Evolutionary conservation across 2,329 filamentous ascomycete genomes (phyloP), one percentile per base, ranked within the genome.

Genomic region (Calonectria fujianensis): DNA sequence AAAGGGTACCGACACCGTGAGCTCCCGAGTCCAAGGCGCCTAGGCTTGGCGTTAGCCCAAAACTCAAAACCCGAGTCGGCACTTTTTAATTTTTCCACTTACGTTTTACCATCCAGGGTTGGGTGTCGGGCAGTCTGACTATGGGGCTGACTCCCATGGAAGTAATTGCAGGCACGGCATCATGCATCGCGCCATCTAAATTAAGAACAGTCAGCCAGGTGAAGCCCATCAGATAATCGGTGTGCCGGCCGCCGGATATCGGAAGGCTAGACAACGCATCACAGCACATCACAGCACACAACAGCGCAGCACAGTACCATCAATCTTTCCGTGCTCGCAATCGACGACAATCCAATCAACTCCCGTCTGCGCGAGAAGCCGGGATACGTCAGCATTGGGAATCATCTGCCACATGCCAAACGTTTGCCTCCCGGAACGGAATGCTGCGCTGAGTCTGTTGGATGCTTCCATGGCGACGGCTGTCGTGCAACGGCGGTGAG

Each of bases 401-500:
- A 48, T 65, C 18, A 31, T 48, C 27, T 65, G 37, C 61, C 61
- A 65, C 39, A 65, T 65, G 61, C 27, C 39, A 65, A 65, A 48
- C 20, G 27, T 7, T 18, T 48, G 16, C 61, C 31, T 65, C 8
- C 39, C 39, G 29, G 39, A 27, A 18, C 13, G 24, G 29, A 65
- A 48, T 32, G 37, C 61, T 20, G 61, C 29, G 13, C 29, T 65
- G 27, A 65, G 27, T 16, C 48, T 48, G 41, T 65, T 65, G 37
- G 7, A 32, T 48, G 59, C n/a, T 29, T 45, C 59, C 57, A 37
- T 39, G 31, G 57, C 24, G 6, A 10, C 35, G 54, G 11, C 5
- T 24, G 29, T 31, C 20, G 35, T 8, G 35, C 24, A 61, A 61
- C n/a, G 24, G 57, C 57, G 57, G 57, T 61, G 57, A 61, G 35